These are phyloP conservation scores for Ophiocordyceps camponoti-floridani DNA, from an alignment of 2,329 filamentous ascomycete species.

Conservation along the genomic window DNA sequence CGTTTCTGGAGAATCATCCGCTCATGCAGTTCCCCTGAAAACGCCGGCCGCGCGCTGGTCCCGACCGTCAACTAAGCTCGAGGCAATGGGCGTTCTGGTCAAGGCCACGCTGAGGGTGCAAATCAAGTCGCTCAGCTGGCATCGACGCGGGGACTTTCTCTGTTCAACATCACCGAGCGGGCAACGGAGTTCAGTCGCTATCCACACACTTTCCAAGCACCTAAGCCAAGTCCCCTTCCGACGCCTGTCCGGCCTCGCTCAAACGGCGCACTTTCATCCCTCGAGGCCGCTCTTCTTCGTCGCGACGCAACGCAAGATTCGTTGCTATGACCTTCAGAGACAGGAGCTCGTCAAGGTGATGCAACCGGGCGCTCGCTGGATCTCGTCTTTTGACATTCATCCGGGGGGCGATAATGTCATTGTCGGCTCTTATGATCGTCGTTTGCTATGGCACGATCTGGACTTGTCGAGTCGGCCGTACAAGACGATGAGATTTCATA, in stretches of 20 bases:
- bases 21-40: slow-evolving; percentile 3
- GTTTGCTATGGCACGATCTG: slow-evolving; percentile 90
- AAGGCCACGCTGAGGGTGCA: slow-evolving; percentile 63
- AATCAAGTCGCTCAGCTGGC: slow-evolving; percentile 84
- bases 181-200: slow-evolving; percentile 65
- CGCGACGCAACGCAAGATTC: slow-evolving; percentile 82
- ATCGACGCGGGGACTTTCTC: slow-evolving; percentile 86
- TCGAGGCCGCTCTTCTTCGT: slow-evolving; percentile 88
- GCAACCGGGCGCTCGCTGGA: slow-evolving; percentile 83
- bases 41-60: slow-evolving; percentile 68
- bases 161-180: slow-evolving; percentile 74
- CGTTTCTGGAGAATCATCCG: slow-evolving; percentile 40
- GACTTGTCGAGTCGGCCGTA: slow-evolving; percentile 82
- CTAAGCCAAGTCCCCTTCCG: slow-evolving; percentile 90
- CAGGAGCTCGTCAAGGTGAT: slow-evolving; percentile 87
- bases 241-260: slow-evolving; percentile 52
- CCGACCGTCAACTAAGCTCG: slow-evolving; percentile 54
- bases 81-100: slow-evolving; percentile 62
- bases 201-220: slow-evolving; percentile 91
- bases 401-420: slow-evolving; percentile 86
- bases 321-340: slow-evolving; percentile 81
- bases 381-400: slow-evolving; percentile 86
- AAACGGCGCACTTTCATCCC: slow-evolving; percentile 89
- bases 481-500: slow-evolving; percentile 91
- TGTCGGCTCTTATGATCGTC: slow-evolving; percentile 84